phyloP scores from a whole-genome alignment of 352 stramenopile genomes.

The Phytopythium delawarense region DNA sequence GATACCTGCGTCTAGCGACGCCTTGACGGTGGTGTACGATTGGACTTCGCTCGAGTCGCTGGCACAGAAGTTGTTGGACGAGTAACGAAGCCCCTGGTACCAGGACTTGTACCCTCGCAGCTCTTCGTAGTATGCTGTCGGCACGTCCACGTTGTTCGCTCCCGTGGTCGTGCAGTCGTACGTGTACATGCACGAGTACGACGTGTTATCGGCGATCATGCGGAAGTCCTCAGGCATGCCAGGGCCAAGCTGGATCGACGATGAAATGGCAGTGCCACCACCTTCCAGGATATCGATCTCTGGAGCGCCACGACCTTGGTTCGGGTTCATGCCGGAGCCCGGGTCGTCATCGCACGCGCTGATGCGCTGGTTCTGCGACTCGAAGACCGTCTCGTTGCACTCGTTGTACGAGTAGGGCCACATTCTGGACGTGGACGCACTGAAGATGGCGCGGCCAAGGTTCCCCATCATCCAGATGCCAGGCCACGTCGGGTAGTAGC shows the following conservation, averaged over 20 bases:
- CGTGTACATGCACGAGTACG: slow-evolving; percentile 36
- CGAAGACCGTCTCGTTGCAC: slow-evolving; percentile 77
- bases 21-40: slow-evolving; percentile 30
- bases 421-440: slow-evolving; percentile 89
- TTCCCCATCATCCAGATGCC: slow-evolving; percentile 96
- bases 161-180: slow-evolving; percentile 34
- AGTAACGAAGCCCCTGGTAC: slow-evolving; percentile 65
- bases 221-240: slow-evolving; percentile 61
- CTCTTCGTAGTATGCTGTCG: slow-evolving; percentile 33
- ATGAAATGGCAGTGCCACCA: slow-evolving; percentile 74
- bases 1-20: slow-evolving; percentile 33
- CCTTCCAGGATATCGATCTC: slow-evolving; percentile 97
- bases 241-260: slow-evolving; percentile 86
- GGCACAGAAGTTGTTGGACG: slow-evolving; percentile 52
- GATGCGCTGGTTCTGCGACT: slow-evolving; percentile 68
- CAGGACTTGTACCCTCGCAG: slow-evolving; percentile 56
- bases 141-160: slow-evolving; percentile 40
- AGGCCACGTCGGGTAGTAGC: slow-evolving; percentile 77
- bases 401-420: slow-evolving; percentile 96
- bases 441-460: slow-evolving; percentile 95
- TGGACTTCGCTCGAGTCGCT: slow-evolving; percentile 18
- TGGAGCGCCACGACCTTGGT: slow-evolving; percentile 88
- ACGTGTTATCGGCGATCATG: slow-evolving; percentile 18
- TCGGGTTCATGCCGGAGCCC: slow-evolving; percentile 88
- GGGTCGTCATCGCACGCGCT: slow-evolving; percentile 89